Base-by-base conservation (phyloP, 257 asterid species). In the Nicotiana noctiflora region DNA sequence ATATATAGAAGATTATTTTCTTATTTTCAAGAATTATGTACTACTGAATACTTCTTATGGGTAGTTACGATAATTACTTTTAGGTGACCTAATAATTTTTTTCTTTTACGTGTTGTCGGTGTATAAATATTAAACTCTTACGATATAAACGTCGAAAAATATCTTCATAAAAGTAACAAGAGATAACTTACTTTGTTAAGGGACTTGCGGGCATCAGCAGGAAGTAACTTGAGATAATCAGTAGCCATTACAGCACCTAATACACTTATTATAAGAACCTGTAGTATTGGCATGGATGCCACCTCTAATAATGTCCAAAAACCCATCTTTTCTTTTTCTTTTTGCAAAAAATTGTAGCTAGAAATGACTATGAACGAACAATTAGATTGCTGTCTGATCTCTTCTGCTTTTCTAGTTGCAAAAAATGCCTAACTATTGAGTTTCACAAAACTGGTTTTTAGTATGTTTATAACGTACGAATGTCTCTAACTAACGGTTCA, bases 161-260 rank as follows among this genome's bases (percentile, higher is more conserved):
- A 2, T 34, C 0, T 1, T 5, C 17, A 23, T 4, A 0, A 34
- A 8, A 31, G 2, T 8, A 40, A 3, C 1, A 21, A 62, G 23
- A 44, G 31, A 44, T 3, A 11, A 14, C 85, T 70, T 86, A 91
- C 99, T 84, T 81, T 88, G 85, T 95, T 95, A 56, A 95, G 34
- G 18, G 94, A 91, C 31, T 59, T 88, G 62, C 94, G 85, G 56
- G 97, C 93, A 75, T 88, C 91, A 23, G 91, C 80, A 13, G 91
- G 92, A 25, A 95, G 91, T 76, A 95, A 90, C 5, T 89, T 88
- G 79, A 95, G 84, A 81, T 90, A 86, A 66, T 95, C 93, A 49
- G 97, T 83, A 1, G 99, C 97, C 97, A 95, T 87, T 75, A 91
- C 18, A 85, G 98, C 98, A 84, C 99, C 99, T 74, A 93, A 78